Percentiles rank a stretch among this genome's conserved stretches.
Conservation (phyloP, 352 stramenopile species). For the Pythium monospermum region DNA sequence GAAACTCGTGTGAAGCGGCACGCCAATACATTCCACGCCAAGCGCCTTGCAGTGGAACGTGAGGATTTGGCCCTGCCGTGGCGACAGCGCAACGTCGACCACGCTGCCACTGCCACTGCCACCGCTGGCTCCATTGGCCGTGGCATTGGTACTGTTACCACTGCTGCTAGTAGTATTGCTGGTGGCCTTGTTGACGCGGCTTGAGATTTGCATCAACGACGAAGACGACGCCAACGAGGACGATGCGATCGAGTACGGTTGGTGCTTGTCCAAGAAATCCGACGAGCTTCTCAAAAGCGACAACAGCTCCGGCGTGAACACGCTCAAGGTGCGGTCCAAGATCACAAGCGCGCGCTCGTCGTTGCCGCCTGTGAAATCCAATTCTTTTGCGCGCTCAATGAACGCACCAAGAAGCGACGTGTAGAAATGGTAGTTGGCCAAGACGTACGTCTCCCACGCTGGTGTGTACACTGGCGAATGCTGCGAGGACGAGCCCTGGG, state of each 20-base stretch:
- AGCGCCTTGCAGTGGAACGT: constrained; percentile 79
- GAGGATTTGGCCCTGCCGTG: constrained; percentile 64
- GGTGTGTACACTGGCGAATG: constrained; percentile 33
- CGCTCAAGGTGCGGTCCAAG: constrained; percentile 61
- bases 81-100: constrained; percentile 36
- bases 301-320: constrained; percentile 70
- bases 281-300: constrained; percentile 51
- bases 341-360: constrained; percentile 60
- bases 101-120: too few relatives aligned
- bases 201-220: constrained; percentile 16
- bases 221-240: constrained; percentile 12
- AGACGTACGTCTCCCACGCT: constrained; percentile 70
- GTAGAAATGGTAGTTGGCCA: constrained; percentile 89
- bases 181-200: constrained; percentile 14
- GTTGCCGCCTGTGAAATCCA: constrained; percentile 69
- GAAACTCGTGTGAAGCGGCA: constrained; percentile 67
- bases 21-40: constrained; percentile 57
- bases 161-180: constrained; percentile 2
- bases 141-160: not conserved
- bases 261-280: constrained; percentile 58
- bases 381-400: constrained; percentile 73
- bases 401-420: constrained; percentile 75
- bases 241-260: constrained; percentile 56
- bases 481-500: constrained; percentile 1
- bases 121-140: not conserved